These are phyloP conservation scores for Linanthus parryae DNA, from an alignment of 148 eudicot species.

Conservation along the genomic window DNA sequence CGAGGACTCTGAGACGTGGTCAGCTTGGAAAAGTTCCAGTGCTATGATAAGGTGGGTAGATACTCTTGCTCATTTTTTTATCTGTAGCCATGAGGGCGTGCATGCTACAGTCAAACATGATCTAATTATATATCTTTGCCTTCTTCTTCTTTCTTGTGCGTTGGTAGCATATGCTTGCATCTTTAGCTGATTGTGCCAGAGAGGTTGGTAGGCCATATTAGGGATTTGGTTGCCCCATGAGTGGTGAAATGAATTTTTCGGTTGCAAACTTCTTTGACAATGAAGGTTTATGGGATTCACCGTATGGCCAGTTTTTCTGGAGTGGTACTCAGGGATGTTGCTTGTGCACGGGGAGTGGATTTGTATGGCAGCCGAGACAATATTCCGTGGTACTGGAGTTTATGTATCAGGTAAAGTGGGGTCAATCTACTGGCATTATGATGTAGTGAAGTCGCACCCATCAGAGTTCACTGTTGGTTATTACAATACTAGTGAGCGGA, in stretches of 20 bases:
- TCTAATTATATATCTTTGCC: not conserved
- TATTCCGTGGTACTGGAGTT: constrained; percentile 33
- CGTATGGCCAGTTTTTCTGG: constrained; percentile 45
- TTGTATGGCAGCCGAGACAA: constrained; percentile 29
- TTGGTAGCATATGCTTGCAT: constrained; percentile 45
- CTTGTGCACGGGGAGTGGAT: constrained; percentile 45
- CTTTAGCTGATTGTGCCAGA: constrained; percentile 30
- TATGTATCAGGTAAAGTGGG: constrained; percentile 36
- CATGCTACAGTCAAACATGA: too few species aligned
- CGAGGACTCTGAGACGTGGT: constrained; percentile 28
- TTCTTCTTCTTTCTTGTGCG: not conserved
- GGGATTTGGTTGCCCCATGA: constrained; percentile 35
- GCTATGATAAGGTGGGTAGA: constrained; percentile 39
- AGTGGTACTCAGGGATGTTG: constrained; percentile 52
- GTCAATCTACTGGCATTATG: constrained; percentile 42
- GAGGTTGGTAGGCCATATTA: constrained; percentile 29
- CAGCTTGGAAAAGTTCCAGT: constrained; percentile 51
- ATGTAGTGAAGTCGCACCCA: constrained; percentile 32
- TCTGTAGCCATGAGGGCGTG: too few species aligned
- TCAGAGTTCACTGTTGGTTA: constrained; percentile 48
- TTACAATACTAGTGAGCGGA: constrained; percentile 28
- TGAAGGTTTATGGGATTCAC: constrained; percentile 35
- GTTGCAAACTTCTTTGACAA: constrained; percentile 30
- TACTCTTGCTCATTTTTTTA: too few species aligned
- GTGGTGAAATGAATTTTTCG: too few species aligned